A percentile compares a stretch with the other conserved stretches of the same genome.
phyloP scores from a whole-genome alignment of 768 basidiomycete species.

The Chalciporus sphaerocephalus region DNA sequence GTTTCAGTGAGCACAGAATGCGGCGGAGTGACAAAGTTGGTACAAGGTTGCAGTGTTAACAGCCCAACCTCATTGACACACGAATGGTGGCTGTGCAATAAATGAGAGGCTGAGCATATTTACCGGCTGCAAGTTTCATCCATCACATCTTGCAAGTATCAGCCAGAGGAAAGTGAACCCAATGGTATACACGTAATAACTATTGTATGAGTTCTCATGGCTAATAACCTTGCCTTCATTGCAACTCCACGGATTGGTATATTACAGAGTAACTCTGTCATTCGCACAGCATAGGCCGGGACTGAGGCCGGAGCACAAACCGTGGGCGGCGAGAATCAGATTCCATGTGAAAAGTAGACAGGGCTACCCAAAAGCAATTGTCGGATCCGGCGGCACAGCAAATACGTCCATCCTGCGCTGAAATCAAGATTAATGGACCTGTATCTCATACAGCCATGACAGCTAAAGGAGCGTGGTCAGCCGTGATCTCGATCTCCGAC shows the following conservation, averaged over 20 bases:
- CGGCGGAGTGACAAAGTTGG: neutral
- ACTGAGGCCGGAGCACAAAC: constrained; percentile 19
- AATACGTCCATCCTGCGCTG: neutral
- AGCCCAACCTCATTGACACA: neutral
- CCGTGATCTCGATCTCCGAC: constrained; percentile 10
- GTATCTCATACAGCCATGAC: too few relatives aligned
- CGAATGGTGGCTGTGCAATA: constrained; percentile 3
- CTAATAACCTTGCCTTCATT: neutral
- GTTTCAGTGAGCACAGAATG: neutral
- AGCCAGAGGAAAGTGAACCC: neutral
- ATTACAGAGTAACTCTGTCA: neutral
- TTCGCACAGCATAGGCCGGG: constrained; percentile 22
- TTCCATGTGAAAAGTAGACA: constrained; percentile 18
- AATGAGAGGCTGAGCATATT: constrained; percentile 12
- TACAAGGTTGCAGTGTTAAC: neutral
- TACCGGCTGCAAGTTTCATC: constrained; percentile 5
- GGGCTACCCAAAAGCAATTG: constrained; percentile 11
- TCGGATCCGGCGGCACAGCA: constrained; percentile 21
- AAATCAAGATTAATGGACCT: neutral
- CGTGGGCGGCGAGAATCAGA: constrained; percentile 21
- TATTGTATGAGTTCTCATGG: neutral
- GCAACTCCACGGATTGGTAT: constrained; percentile 1
- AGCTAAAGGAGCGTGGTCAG: neutral
- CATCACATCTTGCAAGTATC: neutral
- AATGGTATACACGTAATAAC: neutral